Evolutionary conservation across 495 filamentous ascomycete species (phyloP).

Genomic region (Apiosordaria backusii): DNA sequence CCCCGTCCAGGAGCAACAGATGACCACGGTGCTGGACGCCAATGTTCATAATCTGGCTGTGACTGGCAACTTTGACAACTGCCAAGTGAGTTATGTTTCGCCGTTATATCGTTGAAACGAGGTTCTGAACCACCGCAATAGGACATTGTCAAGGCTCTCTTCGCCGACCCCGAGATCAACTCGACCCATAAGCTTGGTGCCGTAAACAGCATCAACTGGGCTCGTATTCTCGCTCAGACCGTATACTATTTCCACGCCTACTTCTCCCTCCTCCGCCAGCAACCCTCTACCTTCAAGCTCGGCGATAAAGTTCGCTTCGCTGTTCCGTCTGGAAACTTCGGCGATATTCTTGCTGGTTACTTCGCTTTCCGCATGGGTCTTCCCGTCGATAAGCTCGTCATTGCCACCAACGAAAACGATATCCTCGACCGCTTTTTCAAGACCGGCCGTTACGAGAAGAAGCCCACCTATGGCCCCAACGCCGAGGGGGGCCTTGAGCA

Average conservation of each 20-base stretch:
- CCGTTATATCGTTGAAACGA: neutral
- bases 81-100: conserved; percentile 55
- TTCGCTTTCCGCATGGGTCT: conserved; percentile 91
- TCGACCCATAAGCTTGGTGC: conserved; percentile 71
- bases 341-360: conserved; percentile 90
- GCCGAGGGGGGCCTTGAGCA: conserved; percentile 54
- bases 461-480: conserved; percentile 51
- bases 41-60: conserved; percentile 90
- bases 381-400: conserved; percentile 74
- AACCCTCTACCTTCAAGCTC: conserved; percentile 46
- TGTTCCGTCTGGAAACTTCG: conserved; percentile 92
- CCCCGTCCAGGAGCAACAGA: conserved; percentile 89
- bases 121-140: conserved; percentile 24
- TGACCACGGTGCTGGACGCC: conserved; percentile 82
- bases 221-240: conserved; percentile 89
- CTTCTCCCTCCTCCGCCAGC: conserved; percentile 63
- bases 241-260: conserved; percentile 91
- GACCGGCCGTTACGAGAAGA: conserved; percentile 77
- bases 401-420: conserved; percentile 92
- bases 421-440: conserved; percentile 83
- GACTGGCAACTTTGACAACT: conserved; percentile 89
- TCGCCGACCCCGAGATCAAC: conserved; percentile 75
- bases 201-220: conserved; percentile 88
- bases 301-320: conserved; percentile 70
- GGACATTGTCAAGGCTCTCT: conserved; percentile 92